Evolutionary conservation across 179 eudicot genomes (phyloP).

Genomic region (Beta macrorhiza): DNA sequence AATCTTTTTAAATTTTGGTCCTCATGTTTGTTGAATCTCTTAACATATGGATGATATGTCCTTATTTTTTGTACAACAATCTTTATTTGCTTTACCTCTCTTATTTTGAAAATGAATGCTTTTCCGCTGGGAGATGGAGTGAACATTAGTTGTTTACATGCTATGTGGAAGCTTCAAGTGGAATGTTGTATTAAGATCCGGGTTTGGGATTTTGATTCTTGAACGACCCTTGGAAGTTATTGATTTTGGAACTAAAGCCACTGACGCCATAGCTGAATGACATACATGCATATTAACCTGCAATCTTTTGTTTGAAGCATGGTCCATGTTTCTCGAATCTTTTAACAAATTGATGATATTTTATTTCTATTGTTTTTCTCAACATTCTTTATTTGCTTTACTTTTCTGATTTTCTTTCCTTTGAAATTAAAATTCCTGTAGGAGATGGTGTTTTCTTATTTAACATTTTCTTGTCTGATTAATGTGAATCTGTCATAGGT

Average conservation of each 20-base stretch:
- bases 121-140: too few species aligned
- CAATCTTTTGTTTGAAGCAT: not conserved
- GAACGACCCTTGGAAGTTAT: too few species aligned
- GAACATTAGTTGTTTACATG: too few species aligned
- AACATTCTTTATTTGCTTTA: not conserved
- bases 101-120: too few species aligned
- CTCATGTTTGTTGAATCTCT: too few species aligned
- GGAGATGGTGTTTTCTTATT: not conserved
- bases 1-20: not conserved
- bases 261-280: too few species aligned
- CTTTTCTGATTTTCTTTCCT: not conserved
- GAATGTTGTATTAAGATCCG: too few species aligned
- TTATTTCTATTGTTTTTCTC: not conserved
- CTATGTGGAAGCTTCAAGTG: too few species aligned
- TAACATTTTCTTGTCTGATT: not conserved
- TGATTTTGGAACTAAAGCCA: too few species aligned
- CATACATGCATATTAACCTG: too few species aligned
- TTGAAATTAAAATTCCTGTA: too few species aligned
- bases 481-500: slow-evolving; percentile 38
- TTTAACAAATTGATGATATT: not conserved
- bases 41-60: not conserved
- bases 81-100: not conserved
- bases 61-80: not conserved
- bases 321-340: not conserved
- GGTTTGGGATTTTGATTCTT: too few species aligned